Evolutionary conservation across 192 early-diverging fungal genomes (phyloP).

Genomic region (Umbelopsis vinacea): DNA sequence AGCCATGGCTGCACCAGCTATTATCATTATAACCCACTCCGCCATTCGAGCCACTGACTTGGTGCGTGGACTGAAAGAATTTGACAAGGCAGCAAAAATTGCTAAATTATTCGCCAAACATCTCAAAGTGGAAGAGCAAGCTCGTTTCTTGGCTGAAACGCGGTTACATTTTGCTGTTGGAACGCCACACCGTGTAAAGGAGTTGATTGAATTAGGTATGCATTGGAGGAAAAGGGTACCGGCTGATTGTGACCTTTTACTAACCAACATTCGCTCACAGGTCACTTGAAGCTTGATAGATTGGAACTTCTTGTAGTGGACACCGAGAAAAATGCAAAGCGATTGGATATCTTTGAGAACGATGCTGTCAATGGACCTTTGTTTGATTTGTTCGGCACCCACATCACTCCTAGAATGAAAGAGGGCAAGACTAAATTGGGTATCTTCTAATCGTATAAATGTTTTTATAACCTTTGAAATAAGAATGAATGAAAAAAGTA

Average conservation of each 20-base stretch:
- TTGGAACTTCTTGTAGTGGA: constrained; percentile 67
- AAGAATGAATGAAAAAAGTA: not conserved
- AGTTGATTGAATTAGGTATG: constrained; percentile 54
- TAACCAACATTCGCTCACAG: constrained; percentile 32
- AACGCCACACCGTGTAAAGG: constrained; percentile 67
- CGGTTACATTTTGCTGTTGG: constrained; percentile 69
- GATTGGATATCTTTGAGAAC: constrained; percentile 62
- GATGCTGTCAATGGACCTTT: constrained; percentile 64
- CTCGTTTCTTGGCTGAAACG: constrained; percentile 52
- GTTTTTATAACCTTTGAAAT: not conserved
- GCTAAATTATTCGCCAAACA: constrained; percentile 82
- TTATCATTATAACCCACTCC: constrained; percentile 61
- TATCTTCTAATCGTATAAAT: constrained; percentile 27
- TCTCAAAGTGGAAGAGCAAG: constrained; percentile 75
- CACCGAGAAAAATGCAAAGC: constrained; percentile 58
- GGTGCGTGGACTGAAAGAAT: constrained; percentile 51
- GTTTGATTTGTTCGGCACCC: constrained; percentile 48
- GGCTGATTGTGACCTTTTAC: not conserved
- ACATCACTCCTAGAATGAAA: constrained; percentile 32
- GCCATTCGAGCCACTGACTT: constrained; percentile 69
- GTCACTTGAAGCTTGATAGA: constrained; percentile 58
- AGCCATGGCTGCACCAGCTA: constrained; percentile 49
- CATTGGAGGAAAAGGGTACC: not conserved
- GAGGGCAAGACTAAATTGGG: constrained; percentile 36
- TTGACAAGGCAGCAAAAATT: constrained; percentile 58